Conservation (phyloP, 2,329 filamentous ascomycete species). For the Paraconiothyrium sp. region DNA sequence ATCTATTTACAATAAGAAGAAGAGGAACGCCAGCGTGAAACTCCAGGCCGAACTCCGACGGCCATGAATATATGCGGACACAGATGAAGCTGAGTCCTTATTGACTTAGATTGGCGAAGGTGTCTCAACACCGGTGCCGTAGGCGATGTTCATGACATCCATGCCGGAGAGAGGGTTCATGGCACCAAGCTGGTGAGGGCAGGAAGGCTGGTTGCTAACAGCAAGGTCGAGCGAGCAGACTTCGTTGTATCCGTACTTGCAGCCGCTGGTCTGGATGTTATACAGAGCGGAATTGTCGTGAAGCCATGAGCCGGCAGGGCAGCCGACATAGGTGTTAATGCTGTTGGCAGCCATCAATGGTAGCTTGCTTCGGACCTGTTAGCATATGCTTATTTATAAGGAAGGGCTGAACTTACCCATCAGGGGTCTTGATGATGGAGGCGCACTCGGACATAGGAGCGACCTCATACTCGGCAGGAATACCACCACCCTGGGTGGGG, state of each 20-base stretch:
- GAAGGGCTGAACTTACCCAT: slow-evolving; percentile 2
- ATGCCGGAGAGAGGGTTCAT: slow-evolving; percentile 28
- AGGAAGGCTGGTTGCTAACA: slow-evolving; percentile 39
- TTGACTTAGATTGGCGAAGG: slow-evolving; percentile 9
- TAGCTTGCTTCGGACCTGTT: slow-evolving; percentile 14
- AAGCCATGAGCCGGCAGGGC: slow-evolving; percentile 23
- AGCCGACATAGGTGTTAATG: slow-evolving; percentile 26
- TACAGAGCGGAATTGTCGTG: slow-evolving; percentile 25
- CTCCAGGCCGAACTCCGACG: slow-evolving; percentile 4
- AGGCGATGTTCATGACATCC: slow-evolving; percentile 35
- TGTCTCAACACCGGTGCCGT: slow-evolving; percentile 30
- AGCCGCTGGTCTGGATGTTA: slow-evolving; percentile 62
- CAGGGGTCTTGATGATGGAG: slow-evolving; percentile 54
- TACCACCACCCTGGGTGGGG: slow-evolving; percentile 60
- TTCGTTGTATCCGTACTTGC: slow-evolving; percentile 41
- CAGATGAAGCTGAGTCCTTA: background rate
- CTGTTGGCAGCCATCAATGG: slow-evolving; percentile 28
- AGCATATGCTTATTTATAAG: no score
- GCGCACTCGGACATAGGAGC: slow-evolving; percentile 61
- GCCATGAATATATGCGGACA: background rate
- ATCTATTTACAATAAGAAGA: slow-evolving; percentile 11
- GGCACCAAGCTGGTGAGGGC: slow-evolving; percentile 34
- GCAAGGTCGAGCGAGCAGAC: slow-evolving; percentile 36
- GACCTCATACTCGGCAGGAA: slow-evolving; percentile 62
- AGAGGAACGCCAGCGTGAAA: slow-evolving; percentile 1